These are phyloP conservation scores for Fusarium ramigenum DNA, from an alignment of 2,329 filamentous ascomycete genomes.

Conservation along the genomic window DNA sequence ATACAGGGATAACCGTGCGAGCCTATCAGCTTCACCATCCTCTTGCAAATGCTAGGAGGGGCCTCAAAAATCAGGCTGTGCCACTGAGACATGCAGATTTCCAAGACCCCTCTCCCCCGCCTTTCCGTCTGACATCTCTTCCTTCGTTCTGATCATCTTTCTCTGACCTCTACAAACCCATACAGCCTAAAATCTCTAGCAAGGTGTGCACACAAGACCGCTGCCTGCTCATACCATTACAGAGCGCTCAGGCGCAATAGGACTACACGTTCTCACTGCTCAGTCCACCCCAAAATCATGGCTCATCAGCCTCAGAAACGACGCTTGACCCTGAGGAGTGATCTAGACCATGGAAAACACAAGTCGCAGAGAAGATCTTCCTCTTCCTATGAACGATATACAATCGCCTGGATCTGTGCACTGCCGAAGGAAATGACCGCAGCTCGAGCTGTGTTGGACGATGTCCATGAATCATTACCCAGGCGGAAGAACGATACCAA, in stretches of 20 bases:
- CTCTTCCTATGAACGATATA: neutral
- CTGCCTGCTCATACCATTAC: accelerated
- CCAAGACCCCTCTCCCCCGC: too few relatives aligned
- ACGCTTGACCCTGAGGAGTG: neutral
- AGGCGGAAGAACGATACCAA: neutral
- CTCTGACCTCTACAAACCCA: too few relatives aligned
- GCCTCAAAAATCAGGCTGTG: too few relatives aligned
- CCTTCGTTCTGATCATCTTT: neutral
- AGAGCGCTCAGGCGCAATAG: accelerated
- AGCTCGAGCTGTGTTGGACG: conserved; percentile 7
- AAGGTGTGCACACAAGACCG: too few relatives aligned
- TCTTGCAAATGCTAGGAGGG: too few relatives aligned
- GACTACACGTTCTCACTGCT: neutral
- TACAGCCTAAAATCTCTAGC: too few relatives aligned
- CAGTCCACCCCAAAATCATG: neutral
- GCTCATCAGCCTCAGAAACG: neutral
- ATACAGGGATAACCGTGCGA: too few relatives aligned
- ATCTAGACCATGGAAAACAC: accelerated
- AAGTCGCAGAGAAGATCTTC: accelerated
- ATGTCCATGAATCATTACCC: neutral
- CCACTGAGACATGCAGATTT: too few relatives aligned
- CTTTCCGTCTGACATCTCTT: too few relatives aligned
- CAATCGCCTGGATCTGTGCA: conserved; percentile 19
- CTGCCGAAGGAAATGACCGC: conserved; percentile 6
- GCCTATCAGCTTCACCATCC: too few relatives aligned